Evolutionary conservation across 2,329 filamentous ascomycete species (phyloP), one percentile per base, ranked within the genome.

Genomic region (Neonectria punicea): DNA sequence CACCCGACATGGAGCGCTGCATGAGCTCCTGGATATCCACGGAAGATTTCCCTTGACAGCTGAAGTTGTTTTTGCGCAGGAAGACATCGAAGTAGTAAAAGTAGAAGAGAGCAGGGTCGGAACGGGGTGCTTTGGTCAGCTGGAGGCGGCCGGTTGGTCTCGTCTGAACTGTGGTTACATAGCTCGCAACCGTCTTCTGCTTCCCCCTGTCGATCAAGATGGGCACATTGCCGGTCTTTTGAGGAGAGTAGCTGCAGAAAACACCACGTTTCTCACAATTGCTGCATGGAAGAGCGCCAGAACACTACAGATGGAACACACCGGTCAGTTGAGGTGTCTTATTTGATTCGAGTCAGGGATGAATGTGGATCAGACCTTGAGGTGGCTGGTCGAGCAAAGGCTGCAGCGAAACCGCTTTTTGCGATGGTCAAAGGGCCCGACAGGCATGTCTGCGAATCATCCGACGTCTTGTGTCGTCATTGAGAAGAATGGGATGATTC

Each of bases 391-490:
- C 3, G 72, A 70, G 47, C 78, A 80, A 5, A 68, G 57, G 25
- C 67, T 54, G 34, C 78, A 80, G 11, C 78, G 72, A 2, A 73
- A 79, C 32, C 74, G 70, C 57, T 71, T 77, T 51, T 70, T 75
- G 2, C 78, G 74, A 1, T 69, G 51, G 55, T 80, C 79, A 39
- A 79, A 80, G 2, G 77, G 78, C 0, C 78, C 78, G 1, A 78
- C 41, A 28, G 70, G 66, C 75, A 78, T 78, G 7, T 56, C 65
- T 13, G 9, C n/a, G 30, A 8, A 30, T 39, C 18, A 14, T 41
- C n/a, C 30, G 18, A 22, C 34, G n/a, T 53, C 25, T 28, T 2
- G 22, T 32, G n/a, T 13, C n/a, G n/a, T 20, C 28, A 51, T 49
- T 54, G 14, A 28, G 32, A 46, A 18, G 18, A 46, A 18, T 14